Percentiles rank a stretch among this genome's conserved stretches.
Conservation (phyloP, 1,284 basidiomycete genomes). For the Lentinula novae-zelandiae region DNA sequence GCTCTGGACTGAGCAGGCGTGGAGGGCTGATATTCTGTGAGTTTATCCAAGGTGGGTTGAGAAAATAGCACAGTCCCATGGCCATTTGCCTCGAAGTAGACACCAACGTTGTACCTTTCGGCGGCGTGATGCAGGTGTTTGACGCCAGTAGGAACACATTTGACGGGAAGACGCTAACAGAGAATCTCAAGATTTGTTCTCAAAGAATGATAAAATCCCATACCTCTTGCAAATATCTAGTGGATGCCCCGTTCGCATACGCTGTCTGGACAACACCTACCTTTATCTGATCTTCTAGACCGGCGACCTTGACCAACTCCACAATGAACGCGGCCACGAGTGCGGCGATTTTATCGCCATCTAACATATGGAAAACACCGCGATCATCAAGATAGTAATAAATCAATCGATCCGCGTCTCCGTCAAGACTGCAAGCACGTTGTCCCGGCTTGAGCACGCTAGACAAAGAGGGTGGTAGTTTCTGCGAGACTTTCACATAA, state of each 20-base stretch:
- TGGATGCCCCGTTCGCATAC: slow-evolving; percentile 97
- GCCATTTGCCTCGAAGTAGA: slow-evolving; percentile 99
- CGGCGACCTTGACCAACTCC: slow-evolving; percentile 83
- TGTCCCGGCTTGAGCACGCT: slow-evolving; percentile 63
- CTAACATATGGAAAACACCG: slow-evolving; percentile 85
- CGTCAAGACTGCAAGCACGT: slow-evolving; percentile 91
- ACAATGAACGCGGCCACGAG: slow-evolving; percentile 93
- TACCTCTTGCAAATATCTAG: slow-evolving; percentile 85
- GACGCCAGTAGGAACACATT: slow-evolving; percentile 95
- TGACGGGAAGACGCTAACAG: slow-evolving; percentile 81
- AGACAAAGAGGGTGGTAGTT: slow-evolving; percentile 70
- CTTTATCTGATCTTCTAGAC: slow-evolving; percentile 68
- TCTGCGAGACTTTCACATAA: slow-evolving; percentile 93
- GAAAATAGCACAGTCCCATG: slow-evolving; percentile 99
- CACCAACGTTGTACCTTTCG: slow-evolving; percentile 89
- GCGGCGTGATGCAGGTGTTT: slow-evolving; percentile 99
- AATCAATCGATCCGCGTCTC: slow-evolving; percentile 96
- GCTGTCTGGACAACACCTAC: slow-evolving; percentile 98
- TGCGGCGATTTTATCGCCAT: slow-evolving; percentile 98
- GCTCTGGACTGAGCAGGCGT: slow-evolving; percentile 81
- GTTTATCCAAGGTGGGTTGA: slow-evolving; percentile 55
- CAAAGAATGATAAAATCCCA: slow-evolving; percentile 14
- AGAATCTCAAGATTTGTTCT: slow-evolving; percentile 4
- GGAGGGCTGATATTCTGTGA: slow-evolving; percentile 65
- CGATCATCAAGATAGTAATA: slow-evolving; percentile 88